Evolutionary conservation across 805 yeast species (phyloP).

Genomic region (Kodamaea kakaduensis): DNA sequence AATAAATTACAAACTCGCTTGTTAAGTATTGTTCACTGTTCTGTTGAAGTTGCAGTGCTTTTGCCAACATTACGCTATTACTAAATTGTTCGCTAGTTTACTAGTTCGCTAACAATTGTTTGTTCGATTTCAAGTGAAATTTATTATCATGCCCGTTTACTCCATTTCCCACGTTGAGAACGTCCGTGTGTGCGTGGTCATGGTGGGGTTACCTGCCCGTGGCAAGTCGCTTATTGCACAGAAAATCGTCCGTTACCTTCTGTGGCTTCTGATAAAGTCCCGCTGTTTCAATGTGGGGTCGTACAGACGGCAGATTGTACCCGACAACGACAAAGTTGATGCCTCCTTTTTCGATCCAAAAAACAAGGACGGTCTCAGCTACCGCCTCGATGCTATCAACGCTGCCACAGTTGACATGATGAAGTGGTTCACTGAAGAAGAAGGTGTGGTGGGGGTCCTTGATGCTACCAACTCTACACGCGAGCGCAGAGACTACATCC

Average conservation of each 20-base stretch:
- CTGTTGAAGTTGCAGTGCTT: too few relatives aligned
- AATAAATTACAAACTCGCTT: too few relatives aligned
- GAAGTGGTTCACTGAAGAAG: conserved; percentile 75
- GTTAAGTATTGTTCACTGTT: too few relatives aligned
- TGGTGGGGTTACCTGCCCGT: conserved; percentile 86
- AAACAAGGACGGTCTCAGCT: conserved; percentile 59
- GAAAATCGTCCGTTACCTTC: conserved; percentile 84
- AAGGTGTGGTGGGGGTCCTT: conserved; percentile 86
- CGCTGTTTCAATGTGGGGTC: conserved; percentile 86
- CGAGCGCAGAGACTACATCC: conserved; percentile 62
- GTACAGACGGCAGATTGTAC: conserved; percentile 60
- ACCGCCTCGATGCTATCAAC: conserved; percentile 66
- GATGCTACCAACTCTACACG: conserved; percentile 91
- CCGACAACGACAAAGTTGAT: conserved; percentile 53
- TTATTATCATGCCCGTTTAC: conserved; percentile 47
- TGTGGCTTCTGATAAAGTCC: conserved; percentile 87
- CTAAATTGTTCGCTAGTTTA: too few relatives aligned
- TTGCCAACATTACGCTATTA: too few relatives aligned
- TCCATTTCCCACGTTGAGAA: conserved; percentile 61
- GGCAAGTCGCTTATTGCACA: conserved; percentile 95
- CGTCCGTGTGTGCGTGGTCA: conserved; percentile 76
- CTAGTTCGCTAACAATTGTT: too few relatives aligned
- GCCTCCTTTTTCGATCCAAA: conserved; percentile 74
- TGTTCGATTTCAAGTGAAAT: too few relatives aligned
- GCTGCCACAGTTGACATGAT: conserved; percentile 76